These are phyloP conservation scores for Kodamaea fungicola DNA, from an alignment of 1,139 yeast genomes.

Conservation along the genomic window DNA sequence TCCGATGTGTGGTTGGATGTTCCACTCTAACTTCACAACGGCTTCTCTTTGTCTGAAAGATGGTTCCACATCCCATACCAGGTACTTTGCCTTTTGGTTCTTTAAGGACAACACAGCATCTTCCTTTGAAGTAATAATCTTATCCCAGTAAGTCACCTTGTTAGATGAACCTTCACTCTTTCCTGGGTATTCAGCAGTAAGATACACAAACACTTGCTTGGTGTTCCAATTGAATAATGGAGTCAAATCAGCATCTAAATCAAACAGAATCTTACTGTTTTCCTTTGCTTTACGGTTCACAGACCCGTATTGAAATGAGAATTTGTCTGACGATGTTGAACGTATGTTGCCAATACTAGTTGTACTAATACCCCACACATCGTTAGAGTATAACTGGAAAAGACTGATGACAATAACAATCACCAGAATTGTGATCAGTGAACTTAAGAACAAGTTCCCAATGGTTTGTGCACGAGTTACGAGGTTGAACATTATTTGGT, in stretches of 20 bases:
- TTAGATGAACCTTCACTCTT: slow-evolving; percentile 47
- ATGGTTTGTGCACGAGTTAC: slow-evolving; percentile 47
- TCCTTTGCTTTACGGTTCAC: slow-evolving; percentile 71
- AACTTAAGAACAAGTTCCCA: slow-evolving; percentile 55
- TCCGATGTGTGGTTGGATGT: slow-evolving; percentile 89
- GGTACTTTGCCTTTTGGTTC: slow-evolving; percentile 66
- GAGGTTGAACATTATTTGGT: slow-evolving; percentile 34
- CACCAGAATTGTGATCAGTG: slow-evolving; percentile 44
- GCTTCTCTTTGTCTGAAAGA: slow-evolving; percentile 69
- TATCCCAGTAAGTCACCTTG: slow-evolving; percentile 89
- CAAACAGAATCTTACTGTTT: slow-evolving; percentile 69
- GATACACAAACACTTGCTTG: slow-evolving; percentile 84
- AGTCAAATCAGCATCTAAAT: slow-evolving; percentile 59
- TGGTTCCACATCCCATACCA: slow-evolving; percentile 83
- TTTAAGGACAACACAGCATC: slow-evolving; percentile 55
- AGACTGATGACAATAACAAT: slow-evolving; percentile 47
- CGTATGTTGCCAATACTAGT: slow-evolving; percentile 36
- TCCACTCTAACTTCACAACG: slow-evolving; percentile 75
- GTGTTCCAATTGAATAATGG: slow-evolving; percentile 95
- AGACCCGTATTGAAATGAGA: slow-evolving; percentile 74
- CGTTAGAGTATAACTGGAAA: slow-evolving; percentile 43
- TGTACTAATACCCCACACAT: slow-evolving; percentile 45
- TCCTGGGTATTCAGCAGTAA: slow-evolving; percentile 86
- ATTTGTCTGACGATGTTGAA: slow-evolving; percentile 48
- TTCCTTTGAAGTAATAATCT: slow-evolving; percentile 57